phyloP scores from a whole-genome alignment of 78 protist species.

The Chrysochromulina parva region DNA sequence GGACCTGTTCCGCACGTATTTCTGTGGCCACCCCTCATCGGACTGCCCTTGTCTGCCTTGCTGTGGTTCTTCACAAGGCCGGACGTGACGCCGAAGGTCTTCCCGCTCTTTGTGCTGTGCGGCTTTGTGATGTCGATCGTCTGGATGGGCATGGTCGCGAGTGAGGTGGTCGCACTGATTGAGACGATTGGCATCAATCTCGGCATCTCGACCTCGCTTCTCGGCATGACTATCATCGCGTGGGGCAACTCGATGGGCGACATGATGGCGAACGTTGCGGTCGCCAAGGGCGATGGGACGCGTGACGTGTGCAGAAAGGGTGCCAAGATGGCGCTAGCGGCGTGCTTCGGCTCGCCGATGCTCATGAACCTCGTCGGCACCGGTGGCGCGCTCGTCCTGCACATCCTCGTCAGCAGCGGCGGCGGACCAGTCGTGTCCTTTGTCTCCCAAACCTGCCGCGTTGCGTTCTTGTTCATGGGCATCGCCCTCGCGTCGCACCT shows the following conservation, averaged over 20 bases:
- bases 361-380: conserved; percentile 1
- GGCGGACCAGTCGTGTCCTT: background rate
- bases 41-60: background rate
- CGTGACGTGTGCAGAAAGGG: no score
- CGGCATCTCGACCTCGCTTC: background rate
- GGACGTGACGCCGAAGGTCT: background rate
- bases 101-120: background rate
- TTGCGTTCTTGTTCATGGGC: background rate
- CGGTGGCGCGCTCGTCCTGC: background rate
- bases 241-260: conserved; percentile 23
- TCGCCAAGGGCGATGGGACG: background rate
- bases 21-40: background rate
- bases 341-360: conserved; percentile 13
- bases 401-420: background rate
- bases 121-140: background rate
- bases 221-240: conserved; percentile 27
- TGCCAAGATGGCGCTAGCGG: conserved; percentile 2
- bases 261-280: background rate
- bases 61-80: background rate
- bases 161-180: background rate
- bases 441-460: background rate
- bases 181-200: background rate
- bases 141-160: background rate
- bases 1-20: background rate
- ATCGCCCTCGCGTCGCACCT: background rate